Conservation (phyloP, 371 early-diverging fungal species). For the Lichtheimia ramosa region DNA sequence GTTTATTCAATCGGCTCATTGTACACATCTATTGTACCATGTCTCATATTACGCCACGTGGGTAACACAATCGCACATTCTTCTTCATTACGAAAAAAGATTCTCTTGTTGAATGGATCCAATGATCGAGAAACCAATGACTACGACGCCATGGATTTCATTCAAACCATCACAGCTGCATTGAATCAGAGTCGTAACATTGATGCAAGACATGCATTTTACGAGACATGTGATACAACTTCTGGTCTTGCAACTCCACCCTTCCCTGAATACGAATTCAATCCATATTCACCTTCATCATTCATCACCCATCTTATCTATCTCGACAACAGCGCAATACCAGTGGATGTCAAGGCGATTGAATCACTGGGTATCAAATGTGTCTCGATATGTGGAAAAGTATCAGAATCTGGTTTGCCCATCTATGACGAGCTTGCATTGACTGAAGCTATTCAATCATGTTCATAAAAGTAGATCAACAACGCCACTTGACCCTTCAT, state of each 20-base stretch:
- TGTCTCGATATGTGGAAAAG: slow-evolving; percentile 26
- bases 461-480: background rate
- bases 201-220: slow-evolving; percentile 44
- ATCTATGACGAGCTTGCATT: slow-evolving; percentile 15
- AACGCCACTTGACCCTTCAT: too few species aligned
- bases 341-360: slow-evolving; percentile 56
- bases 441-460: slow-evolving; percentile 5
- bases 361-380: slow-evolving; percentile 66
- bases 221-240: slow-evolving; percentile 17
- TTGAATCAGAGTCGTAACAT: slow-evolving; percentile 58
- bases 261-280: slow-evolving; percentile 35
- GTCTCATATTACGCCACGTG: slow-evolving; percentile 66
- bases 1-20: slow-evolving; percentile 74
- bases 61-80: slow-evolving; percentile 65
- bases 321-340: slow-evolving; percentile 49
- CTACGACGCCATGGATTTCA: slow-evolving; percentile 72
- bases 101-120: slow-evolving; percentile 70
- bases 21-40: slow-evolving; percentile 75
- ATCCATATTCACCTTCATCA: slow-evolving; percentile 51
- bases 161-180: slow-evolving; percentile 66
- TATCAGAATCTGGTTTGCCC: slow-evolving; percentile 9
- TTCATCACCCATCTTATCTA: slow-evolving; percentile 73
- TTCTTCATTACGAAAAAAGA: slow-evolving; percentile 52
- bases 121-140: slow-evolving; percentile 70
- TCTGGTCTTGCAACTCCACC: slow-evolving; percentile 23